Conservation (phyloP, 768 basidiomycete genomes). For the Kwoniella shandongensis region DNA sequence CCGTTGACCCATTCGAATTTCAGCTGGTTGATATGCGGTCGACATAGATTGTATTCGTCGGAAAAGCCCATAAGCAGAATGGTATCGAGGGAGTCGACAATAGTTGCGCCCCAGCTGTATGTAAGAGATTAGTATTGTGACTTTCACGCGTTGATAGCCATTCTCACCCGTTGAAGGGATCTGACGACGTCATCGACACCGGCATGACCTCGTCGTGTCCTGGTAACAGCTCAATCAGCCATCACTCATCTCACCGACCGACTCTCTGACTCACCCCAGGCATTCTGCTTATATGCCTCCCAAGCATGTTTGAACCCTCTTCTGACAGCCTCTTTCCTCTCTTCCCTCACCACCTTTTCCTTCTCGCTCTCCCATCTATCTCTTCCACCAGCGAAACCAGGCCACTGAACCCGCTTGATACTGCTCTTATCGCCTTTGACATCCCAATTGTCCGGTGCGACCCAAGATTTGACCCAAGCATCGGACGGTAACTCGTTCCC, state of each 20-base stretch:
- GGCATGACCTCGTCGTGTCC: slow-evolving; percentile 52
- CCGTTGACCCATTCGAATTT: slow-evolving; percentile 50
- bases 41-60: slow-evolving; percentile 51
- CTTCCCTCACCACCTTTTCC: slow-evolving; percentile 30
- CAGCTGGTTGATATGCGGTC: slow-evolving; percentile 48
- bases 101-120: slow-evolving; percentile 51
- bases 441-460: slow-evolving; percentile 26
- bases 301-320: slow-evolving; percentile 50
- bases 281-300: slow-evolving; percentile 52
- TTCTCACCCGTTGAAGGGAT: slow-evolving; percentile 51
- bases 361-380: slow-evolving; percentile 23
- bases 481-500: slow-evolving; percentile 8
- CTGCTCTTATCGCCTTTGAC: slow-evolving; percentile 8
- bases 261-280: slow-evolving; percentile 52
- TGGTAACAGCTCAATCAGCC: slow-evolving; percentile 17
- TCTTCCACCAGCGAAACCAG: slow-evolving; percentile 31
- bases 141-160: background rate
- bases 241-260: too few relatives aligned
- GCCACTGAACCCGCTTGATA: slow-evolving; percentile 36
- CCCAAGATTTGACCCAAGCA: slow-evolving; percentile 26
- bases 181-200: slow-evolving; percentile 33
- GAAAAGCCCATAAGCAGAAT: slow-evolving; percentile 49
- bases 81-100: slow-evolving; percentile 52
- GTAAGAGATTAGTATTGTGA: background rate
- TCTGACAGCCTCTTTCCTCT: slow-evolving; percentile 50